Conservation (phyloP, 2,329 filamentous ascomycete species). For the Venturia effusa region DNA sequence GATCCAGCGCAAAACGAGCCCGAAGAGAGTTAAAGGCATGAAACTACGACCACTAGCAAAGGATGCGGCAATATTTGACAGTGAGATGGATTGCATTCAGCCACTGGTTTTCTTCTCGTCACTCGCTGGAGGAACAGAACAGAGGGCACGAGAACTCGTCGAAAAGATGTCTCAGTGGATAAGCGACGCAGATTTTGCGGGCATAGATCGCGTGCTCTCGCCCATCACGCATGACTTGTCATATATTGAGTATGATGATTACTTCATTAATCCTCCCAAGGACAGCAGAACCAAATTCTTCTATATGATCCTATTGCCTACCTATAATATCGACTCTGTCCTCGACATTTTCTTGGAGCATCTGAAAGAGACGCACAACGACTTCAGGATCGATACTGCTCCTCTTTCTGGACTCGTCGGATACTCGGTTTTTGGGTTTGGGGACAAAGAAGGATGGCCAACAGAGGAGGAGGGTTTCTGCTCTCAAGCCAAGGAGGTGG, state of each 20-base stretch:
- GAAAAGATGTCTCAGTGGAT: slow-evolving; percentile 40
- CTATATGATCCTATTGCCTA: slow-evolving; percentile 77
- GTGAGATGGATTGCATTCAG: slow-evolving; percentile 35
- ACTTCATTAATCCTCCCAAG: slow-evolving; percentile 65
- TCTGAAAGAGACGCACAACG: slow-evolving; percentile 84
- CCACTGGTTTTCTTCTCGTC: slow-evolving; percentile 87
- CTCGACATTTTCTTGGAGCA: slow-evolving; percentile 81
- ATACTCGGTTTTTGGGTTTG: slow-evolving; percentile 90
- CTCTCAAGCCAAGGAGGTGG: slow-evolving; percentile 79
- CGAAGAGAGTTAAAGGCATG: slow-evolving; percentile 28
- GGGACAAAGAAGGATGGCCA: slow-evolving; percentile 85
- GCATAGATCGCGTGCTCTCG: slow-evolving; percentile 34
- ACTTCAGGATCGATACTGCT: slow-evolving; percentile 89
- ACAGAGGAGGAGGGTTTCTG: slow-evolving; percentile 86
- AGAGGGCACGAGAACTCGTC: slow-evolving; percentile 54
- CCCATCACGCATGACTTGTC: slow-evolving; percentile 67
- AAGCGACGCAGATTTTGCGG: slow-evolving; percentile 16
- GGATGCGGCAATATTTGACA: slow-evolving; percentile 18
- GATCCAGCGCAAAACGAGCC: slow-evolving; percentile 15
- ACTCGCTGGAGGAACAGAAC: slow-evolving; percentile 72
- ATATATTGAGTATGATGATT: slow-evolving; percentile 86
- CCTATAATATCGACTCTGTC: slow-evolving; percentile 91
- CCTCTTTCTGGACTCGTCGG: slow-evolving; percentile 67
- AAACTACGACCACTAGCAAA: slow-evolving; percentile 19
- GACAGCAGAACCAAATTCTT: slow-evolving; percentile 49